Evolutionary conservation across 2,329 filamentous ascomycete species (phyloP).

Genomic region (Pseudocercospora fijiensis): DNA sequence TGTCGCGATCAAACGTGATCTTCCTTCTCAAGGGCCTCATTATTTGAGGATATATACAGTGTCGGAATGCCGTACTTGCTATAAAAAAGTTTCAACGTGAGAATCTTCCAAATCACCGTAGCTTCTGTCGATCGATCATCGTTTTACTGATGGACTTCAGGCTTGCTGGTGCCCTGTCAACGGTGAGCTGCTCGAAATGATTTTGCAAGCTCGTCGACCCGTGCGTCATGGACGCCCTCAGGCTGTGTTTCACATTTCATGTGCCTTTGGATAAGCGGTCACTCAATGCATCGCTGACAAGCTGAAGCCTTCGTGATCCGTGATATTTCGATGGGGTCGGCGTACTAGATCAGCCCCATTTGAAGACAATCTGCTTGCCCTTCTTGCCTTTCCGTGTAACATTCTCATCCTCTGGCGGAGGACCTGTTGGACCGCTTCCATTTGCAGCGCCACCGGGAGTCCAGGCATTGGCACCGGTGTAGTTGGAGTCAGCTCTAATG

Average conservation of each 20-base stretch:
- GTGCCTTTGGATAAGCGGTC: no score
- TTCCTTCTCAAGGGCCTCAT: background rate
- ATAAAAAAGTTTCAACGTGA: background rate
- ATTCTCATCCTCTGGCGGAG: constrained; percentile 29
- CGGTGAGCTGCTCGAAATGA: no score
- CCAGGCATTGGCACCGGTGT: constrained; percentile 45
- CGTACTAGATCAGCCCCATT: constrained; percentile 43
- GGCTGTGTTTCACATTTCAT: no score
- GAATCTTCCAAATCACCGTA: background rate
- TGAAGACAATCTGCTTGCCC: constrained; percentile 53
- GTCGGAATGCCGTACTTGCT: background rate
- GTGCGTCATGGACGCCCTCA: no score
- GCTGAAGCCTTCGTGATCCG: background rate
- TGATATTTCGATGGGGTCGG: background rate
- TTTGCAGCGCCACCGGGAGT: constrained; percentile 29
- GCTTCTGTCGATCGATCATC: no score
- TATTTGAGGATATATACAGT: background rate
- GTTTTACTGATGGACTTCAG: no score
- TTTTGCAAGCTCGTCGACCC: no score
- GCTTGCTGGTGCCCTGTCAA: no score
- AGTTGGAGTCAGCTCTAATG: constrained; percentile 44
- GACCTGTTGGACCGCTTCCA: constrained; percentile 29
- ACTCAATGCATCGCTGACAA: no score
- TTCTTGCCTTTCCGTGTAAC: constrained; percentile 51
- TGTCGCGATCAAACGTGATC: background rate